Conservation (phyloP, 805 yeast genomes). For the Komagataella mondaviorum region DNA sequence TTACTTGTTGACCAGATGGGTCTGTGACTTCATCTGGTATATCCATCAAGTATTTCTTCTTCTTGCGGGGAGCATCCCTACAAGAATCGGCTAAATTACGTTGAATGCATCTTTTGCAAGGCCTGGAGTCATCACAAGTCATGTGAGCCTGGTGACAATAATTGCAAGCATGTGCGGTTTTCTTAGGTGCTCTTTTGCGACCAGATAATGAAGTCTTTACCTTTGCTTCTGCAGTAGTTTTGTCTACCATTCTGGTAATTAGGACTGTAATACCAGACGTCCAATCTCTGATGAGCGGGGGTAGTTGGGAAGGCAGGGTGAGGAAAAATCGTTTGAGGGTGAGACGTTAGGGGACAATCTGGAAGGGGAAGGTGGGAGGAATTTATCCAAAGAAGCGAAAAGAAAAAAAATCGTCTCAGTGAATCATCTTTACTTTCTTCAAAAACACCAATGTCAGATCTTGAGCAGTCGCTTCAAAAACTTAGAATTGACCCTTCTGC, state of each 20-base stretch:
- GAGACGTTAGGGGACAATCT: not conserved
- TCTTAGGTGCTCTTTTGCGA: conserved; percentile 25
- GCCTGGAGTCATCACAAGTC: conserved; percentile 63
- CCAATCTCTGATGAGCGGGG: not conserved
- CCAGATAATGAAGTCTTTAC: not conserved
- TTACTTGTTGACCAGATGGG: not conserved
- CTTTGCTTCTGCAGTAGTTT: not conserved
- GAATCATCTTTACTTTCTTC: not conserved
- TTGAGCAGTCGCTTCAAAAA: not conserved
- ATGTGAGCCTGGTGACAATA: conserved; percentile 88
- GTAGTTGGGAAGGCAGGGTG: not conserved
- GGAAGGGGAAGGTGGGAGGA: not conserved
- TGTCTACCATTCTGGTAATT: not conserved
- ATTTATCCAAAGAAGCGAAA: not conserved
- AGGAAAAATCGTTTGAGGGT: not conserved
- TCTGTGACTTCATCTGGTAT: conserved; percentile 20
- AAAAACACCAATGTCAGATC: not conserved
- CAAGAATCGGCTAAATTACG: conserved; percentile 61
- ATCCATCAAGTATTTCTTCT: conserved; percentile 67
- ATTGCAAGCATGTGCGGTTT: conserved; percentile 78
- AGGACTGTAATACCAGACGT: not conserved
- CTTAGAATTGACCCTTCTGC: conserved; percentile 10
- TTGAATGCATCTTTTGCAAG: conserved; percentile 62
- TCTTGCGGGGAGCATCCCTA: conserved; percentile 81
- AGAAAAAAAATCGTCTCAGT: not conserved